Evolutionary conservation across 2,329 filamentous ascomycete genomes (phyloP), one percentile per base, ranked within the genome.

Genomic region (Trichoderma sp.): DNA sequence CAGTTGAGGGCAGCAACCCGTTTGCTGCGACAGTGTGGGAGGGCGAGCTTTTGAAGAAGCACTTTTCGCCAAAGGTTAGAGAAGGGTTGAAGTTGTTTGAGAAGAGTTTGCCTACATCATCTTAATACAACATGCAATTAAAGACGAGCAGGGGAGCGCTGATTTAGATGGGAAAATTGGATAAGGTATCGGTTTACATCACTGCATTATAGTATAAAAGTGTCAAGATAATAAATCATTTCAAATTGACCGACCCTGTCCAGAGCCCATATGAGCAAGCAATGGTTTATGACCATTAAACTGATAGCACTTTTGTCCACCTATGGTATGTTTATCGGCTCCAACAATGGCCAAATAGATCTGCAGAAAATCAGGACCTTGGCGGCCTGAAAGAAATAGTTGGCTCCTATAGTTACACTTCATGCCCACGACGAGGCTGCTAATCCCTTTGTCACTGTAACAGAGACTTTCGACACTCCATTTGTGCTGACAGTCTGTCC

Each of bases 11-110:
- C 8, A 95, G 93, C 79, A 98, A 98, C 85, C 95, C 96, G 1
- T 97, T 97, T 84, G 94, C 95, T 0, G 91, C 92, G 5, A 98
- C 95, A 0, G 89, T 97, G 0, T 99, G 96, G 97, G 97, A 98
- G 83, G 95, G 94, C 0, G 97, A 98, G 85, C 82, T 99, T 75
- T 83, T 99, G 80, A 89, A 93, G 81, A 89, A 90, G 79, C 97
- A 99, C 85, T 99, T 94, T 83, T 95, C 93, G 79, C 96, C 95
- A 7, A 92, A 92, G 81, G 93, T 99, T 1, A 89, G 94, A 78
- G 94, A 97, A 80, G 93, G 93, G 1, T 86, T 93, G 5, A 89
- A 89, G 83, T 84, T 89, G 62, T 85, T 95, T 82, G 93, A 95
- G 82, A 94, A 93, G 87, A 88, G 87, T 63, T 85, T 94, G 80